Evolutionary conservation across 1,284 basidiomycete species (phyloP), one percentile per base, ranked within the genome.

Genomic region (Heterobasidion occidentale): DNA sequence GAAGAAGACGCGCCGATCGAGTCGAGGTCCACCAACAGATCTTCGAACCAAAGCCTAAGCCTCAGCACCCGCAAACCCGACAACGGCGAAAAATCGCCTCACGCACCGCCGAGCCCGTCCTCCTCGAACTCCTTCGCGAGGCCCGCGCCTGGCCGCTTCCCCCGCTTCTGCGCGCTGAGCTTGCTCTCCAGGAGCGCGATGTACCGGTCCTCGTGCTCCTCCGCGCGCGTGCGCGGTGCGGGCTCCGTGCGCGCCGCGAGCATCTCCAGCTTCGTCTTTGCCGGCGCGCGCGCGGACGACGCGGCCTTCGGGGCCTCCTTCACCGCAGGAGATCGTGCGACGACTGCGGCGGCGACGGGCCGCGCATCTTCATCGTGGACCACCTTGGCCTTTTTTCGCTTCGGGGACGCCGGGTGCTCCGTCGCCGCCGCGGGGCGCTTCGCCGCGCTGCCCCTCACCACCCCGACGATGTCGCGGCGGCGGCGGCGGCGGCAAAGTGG

Each of bases 101-200:
- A 62, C 75, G 44, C 64, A 82, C 84, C 84, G 59, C 77, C 79
- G n/a, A 84, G 64, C n/a, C 75, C 81, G 73, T 81, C 79, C 64
- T 81, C 84, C 57, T 86, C 87, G 17, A 80, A 64, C 0, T 75
- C 79, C 63, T 79, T 77, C 34, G 72, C 71, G 50, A 69, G 63
- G 17, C 65, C 71, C 64, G 15, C 63, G 60, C 46, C 70, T 12
- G 0, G 19, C 71, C 60, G 73, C 67, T 68, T 74, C 64, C 74
- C 74, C n/a, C 63, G 68, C 59, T 74, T 76, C 38, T 72, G 65
- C 61, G 81, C 78, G 19, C 84, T 81, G 15, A 94, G 75, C 68
- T 84, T 84, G 11, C 77, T 74, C 68, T 94, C 92, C 11, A 94
- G 73, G 74, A 88, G 84, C 1, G 81, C 77, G 51, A 93, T 94